A percentile compares a stretch with the other conserved stretches of the same genome.
These are phyloP conservation scores for Porogramme epimiltina DNA, from an alignment of 1,284 basidiomycete genomes.

Conservation along the genomic window DNA sequence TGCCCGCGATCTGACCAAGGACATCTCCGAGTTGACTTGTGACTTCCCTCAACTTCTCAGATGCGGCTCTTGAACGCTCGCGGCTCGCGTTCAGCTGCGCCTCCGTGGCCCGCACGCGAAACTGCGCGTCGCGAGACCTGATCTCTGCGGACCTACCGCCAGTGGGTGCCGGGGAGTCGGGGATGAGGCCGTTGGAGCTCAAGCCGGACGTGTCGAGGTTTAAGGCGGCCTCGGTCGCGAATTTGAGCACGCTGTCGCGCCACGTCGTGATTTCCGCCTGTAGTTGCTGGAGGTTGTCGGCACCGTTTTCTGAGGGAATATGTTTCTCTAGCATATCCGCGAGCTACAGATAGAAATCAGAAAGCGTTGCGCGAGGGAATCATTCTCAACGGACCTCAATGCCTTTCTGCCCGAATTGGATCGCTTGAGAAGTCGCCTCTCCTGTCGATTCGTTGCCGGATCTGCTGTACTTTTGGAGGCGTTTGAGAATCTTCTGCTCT, in stretches of 20 bases:
- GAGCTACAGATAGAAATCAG: no score
- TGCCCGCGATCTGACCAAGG: slow-evolving; percentile 3
- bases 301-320: not conserved
- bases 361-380: no score
- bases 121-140: slow-evolving; percentile 2
- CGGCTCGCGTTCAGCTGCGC: slow-evolving; percentile 10
- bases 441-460: not conserved
- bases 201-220: slow-evolving; percentile 4
- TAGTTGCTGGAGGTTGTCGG: not conserved
- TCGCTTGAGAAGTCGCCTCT: not conserved
- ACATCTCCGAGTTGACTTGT: slow-evolving; percentile 7
- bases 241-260: slow-evolving; percentile 6
- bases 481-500: slow-evolving; percentile 1
- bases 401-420: not conserved
- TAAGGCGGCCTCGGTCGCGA: slow-evolving; percentile 2
- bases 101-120: not conserved
- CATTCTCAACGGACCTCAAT: not conserved
- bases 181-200: slow-evolving; percentile 5
- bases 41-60: slow-evolving; percentile 8
- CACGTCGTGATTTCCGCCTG: not conserved
- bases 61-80: slow-evolving; percentile 3
- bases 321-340: not conserved
- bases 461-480: not conserved
- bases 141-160: slow-evolving; percentile 4
- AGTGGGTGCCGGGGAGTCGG: not conserved